A percentile compares a stretch with the other conserved stretches of the same genome.
Conservation (phyloP, 2,329 filamentous ascomycete genomes). For the Beauveria bassiana region DNA sequence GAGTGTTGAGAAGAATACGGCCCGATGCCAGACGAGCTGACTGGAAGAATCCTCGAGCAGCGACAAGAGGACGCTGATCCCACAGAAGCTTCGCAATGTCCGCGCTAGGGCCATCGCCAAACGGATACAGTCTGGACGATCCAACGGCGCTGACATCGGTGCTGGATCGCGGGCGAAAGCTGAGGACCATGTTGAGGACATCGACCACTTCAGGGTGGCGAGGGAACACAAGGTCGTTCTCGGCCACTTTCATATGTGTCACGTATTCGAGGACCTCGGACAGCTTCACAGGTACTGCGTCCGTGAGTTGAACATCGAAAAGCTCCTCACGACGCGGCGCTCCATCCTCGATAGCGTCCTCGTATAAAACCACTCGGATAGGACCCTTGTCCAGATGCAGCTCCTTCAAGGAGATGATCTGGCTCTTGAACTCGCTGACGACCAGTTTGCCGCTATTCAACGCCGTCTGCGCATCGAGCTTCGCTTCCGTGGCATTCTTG, state of each 20-base stretch:
- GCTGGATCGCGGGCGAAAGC: constrained; percentile 33
- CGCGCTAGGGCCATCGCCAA: constrained; percentile 19
- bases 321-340: constrained; percentile 7
- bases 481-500: neutral
- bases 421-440: constrained; percentile 44
- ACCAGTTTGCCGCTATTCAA: constrained; percentile 17
- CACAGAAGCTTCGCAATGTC: constrained; percentile 21
- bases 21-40: constrained; percentile 47
- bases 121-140: constrained; percentile 40
- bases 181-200: constrained; percentile 45
- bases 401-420: constrained; percentile 33
- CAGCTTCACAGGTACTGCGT: constrained; percentile 31
- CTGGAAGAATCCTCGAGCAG: constrained; percentile 48
- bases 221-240: constrained; percentile 33
- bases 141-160: constrained; percentile 34
- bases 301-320: constrained; percentile 35
- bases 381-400: constrained; percentile 28
- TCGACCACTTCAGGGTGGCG: constrained; percentile 41
- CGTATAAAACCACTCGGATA: constrained; percentile 28
- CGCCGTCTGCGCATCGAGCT: neutral
- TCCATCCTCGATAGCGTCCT: constrained; percentile 19
- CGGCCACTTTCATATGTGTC: constrained; percentile 31
- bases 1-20: constrained; percentile 46
- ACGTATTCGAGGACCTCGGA: constrained; percentile 37
- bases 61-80: constrained; percentile 26